These are phyloP conservation scores for Cladosporium sp. DNA, from an alignment of 2,329 filamentous ascomycete species.

Conservation along the genomic window DNA sequence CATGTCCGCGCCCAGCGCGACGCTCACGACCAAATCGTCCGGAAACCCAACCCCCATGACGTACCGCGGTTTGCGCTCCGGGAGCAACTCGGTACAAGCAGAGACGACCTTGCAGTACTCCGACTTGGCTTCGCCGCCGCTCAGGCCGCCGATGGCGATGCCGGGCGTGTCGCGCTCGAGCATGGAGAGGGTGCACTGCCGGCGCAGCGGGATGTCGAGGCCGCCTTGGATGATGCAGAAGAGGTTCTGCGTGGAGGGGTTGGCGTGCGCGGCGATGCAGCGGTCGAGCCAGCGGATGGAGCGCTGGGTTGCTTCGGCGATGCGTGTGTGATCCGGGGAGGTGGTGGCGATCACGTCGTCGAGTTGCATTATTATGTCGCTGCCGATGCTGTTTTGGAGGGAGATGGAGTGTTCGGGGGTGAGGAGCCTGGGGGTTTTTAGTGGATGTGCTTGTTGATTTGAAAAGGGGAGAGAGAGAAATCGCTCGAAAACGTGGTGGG, in stretches of 20 bases:
- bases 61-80: conserved; percentile 91
- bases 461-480: not conserved
- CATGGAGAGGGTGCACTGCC: conserved; percentile 83
- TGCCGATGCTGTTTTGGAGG: conserved; percentile 94
- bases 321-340: conserved; percentile 80
- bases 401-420: conserved; percentile 97
- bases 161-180: conserved; percentile 85
- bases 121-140: conserved; percentile 89
- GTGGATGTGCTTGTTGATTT: not conserved
- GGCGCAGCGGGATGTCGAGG: conserved; percentile 79
- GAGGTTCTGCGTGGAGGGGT: conserved; percentile 79
- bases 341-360: conserved; percentile 98
- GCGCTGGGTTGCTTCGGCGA: conserved; percentile 91
- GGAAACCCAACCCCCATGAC: conserved; percentile 99
- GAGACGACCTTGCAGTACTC: conserved; percentile 84
- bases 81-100: conserved; percentile 78
- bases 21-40: conserved; percentile 88
- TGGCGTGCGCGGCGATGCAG: conserved; percentile 84
- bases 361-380: conserved; percentile 99
- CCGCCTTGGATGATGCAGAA: conserved; percentile 99
- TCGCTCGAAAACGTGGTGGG: not conserved
- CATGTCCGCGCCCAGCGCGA: conserved; percentile 96
- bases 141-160: conserved; percentile 92
- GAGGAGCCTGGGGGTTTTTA: conserved; percentile 56
- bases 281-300: conserved; percentile 95